Conservation (phyloP, 257 asterid genomes). For the Solanum etuberosum region DNA sequence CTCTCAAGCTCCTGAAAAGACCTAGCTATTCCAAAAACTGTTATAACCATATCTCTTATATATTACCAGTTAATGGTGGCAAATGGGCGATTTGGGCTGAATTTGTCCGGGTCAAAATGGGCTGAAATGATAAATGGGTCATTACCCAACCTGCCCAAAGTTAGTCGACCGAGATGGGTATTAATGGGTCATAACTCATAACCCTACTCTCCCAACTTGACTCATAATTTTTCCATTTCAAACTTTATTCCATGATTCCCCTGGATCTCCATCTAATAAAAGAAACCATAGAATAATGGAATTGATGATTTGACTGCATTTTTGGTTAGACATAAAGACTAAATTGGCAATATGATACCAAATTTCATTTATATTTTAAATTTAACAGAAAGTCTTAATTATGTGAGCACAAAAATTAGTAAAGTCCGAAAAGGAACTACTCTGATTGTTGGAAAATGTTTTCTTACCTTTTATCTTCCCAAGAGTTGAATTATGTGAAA, state of each 20-base stretch:
- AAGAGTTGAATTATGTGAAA: neutral
- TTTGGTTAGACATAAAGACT: neutral
- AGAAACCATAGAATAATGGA: neutral
- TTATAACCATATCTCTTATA: neutral
- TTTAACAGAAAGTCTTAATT: neutral
- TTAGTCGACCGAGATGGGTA: neutral
- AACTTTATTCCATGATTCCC: neutral
- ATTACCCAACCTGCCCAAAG: neutral
- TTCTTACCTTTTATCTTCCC: neutral
- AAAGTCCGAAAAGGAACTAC: neutral
- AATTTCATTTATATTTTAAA: neutral
- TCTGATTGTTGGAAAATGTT: neutral
- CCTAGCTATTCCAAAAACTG: neutral
- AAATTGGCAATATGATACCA: neutral
- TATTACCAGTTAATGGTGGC: neutral
- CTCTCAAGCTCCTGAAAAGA: neutral
- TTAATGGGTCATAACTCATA: neutral
- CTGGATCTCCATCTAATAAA: neutral
- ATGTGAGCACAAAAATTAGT: neutral
- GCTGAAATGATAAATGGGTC: neutral
- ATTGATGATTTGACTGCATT: neutral
- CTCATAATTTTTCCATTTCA: neutral
- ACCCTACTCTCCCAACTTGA: neutral
- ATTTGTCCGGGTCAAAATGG: neutral
- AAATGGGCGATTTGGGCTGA: neutral